phyloP scores from a whole-genome alignment of 495 filamentous ascomycete genomes.

The Ascodesmis nigricans region DNA sequence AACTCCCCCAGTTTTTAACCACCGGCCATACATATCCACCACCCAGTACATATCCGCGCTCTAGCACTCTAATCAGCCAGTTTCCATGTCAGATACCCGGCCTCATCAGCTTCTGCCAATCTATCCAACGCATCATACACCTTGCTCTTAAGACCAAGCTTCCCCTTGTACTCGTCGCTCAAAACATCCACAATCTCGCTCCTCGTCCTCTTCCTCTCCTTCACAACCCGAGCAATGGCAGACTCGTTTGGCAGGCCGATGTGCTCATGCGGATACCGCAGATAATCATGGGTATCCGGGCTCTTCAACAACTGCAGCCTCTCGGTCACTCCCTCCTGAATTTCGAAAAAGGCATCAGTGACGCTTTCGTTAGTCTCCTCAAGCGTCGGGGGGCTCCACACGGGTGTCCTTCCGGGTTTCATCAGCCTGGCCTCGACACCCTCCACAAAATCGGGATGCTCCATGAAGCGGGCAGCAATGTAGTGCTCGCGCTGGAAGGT shows the following conservation, averaged over 20 bases:
- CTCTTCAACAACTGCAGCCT: slow-evolving; percentile 32
- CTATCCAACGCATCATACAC: slow-evolving; percentile 35
- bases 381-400: slow-evolving; percentile 50
- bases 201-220: slow-evolving; percentile 20
- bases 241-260: slow-evolving; percentile 53
- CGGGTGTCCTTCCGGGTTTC: slow-evolving; percentile 29
- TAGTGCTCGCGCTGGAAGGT: slow-evolving; percentile 65
- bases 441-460: slow-evolving; percentile 62
- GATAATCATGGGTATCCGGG: slow-evolving; percentile 28
- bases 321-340: slow-evolving; percentile 22
- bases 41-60: too few species aligned
- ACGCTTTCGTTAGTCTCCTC: slow-evolving; percentile 33
- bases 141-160: slow-evolving; percentile 35
- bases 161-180: slow-evolving; percentile 24
- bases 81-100: slow-evolving; percentile 2
- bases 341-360: slow-evolving; percentile 37
- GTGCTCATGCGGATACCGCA: slow-evolving; percentile 41
- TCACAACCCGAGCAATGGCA: slow-evolving; percentile 39
- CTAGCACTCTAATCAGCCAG: too few species aligned
- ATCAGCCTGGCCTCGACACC: slow-evolving; percentile 62
- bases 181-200: slow-evolving; percentile 30
- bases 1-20: too few species aligned
- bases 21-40: too few species aligned
- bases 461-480: slow-evolving; percentile 68
- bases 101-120: slow-evolving; percentile 25